Evolutionary conservation across 2,329 filamentous ascomycete species (phyloP).

Genomic region (Fusarium sp.): DNA sequence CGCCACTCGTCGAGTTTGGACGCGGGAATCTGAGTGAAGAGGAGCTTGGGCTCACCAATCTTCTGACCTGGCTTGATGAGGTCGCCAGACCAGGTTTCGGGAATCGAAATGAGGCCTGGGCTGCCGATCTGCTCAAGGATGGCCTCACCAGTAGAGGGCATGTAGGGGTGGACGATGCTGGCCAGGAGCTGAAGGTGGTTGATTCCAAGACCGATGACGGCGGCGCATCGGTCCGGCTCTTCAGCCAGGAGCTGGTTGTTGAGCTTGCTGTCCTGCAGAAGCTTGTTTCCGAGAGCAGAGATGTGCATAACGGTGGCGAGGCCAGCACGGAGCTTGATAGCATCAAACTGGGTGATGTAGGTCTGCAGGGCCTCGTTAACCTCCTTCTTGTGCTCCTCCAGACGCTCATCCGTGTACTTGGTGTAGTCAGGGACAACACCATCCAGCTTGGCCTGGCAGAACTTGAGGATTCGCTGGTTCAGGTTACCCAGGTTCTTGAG

Average conservation of each 20-base stretch:
- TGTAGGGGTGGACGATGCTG: conserved; percentile 82
- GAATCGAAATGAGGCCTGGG: conserved; percentile 65
- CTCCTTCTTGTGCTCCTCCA: conserved; percentile 67
- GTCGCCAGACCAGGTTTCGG: conserved; percentile 72
- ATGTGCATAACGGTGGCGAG: conserved; percentile 74
- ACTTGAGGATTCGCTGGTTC: conserved; percentile 79
- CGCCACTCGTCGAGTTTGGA: conserved; percentile 88
- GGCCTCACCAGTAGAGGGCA: conserved; percentile 79
- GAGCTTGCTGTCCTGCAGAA: conserved; percentile 63
- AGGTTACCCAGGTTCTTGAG: conserved; percentile 80
- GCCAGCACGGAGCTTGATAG: conserved; percentile 75
- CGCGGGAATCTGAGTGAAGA: conserved; percentile 85
- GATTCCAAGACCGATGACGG: conserved; percentile 79
- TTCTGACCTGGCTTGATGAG: conserved; percentile 78
- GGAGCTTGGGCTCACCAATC: conserved; percentile 80
- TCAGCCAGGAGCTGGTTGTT: conserved; percentile 66
- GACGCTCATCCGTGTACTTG: conserved; percentile 65
- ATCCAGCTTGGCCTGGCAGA: conserved; percentile 80
- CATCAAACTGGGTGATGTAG: conserved; percentile 76
- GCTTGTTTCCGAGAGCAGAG: conserved; percentile 65
- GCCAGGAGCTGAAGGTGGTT: conserved; percentile 88
- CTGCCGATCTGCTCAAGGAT: conserved; percentile 81
- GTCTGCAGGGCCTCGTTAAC: conserved; percentile 73
- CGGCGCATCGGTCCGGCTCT: conserved; percentile 63
- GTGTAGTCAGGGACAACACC: conserved; percentile 73